Evolutionary conservation across 2,329 filamentous ascomycete species (phyloP).

Genomic region (Lachnum nothofagi): DNA sequence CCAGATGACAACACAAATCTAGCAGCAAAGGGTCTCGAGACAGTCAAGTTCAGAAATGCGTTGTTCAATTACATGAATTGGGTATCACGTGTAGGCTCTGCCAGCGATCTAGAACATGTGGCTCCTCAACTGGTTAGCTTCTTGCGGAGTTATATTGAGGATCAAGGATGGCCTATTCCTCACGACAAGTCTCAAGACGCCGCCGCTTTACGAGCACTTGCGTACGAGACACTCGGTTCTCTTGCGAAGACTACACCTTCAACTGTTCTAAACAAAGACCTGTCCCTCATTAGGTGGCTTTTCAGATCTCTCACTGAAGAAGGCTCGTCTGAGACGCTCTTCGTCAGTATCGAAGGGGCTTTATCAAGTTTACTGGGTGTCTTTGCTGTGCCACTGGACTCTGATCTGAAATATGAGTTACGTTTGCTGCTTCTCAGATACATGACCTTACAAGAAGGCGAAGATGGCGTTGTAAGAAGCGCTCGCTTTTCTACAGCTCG

Average conservation of each 20-base stretch:
- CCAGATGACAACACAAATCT: slow-evolving; percentile 36
- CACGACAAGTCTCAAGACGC: slow-evolving; percentile 55
- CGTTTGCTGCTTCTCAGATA: slow-evolving; percentile 60
- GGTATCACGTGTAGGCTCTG: slow-evolving; percentile 68
- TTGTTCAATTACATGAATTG: slow-evolving; percentile 85
- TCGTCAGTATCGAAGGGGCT: slow-evolving; percentile 84
- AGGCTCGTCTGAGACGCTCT: slow-evolving; percentile 64
- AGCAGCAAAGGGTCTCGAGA: slow-evolving; percentile 47
- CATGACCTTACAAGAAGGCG: slow-evolving; percentile 50
- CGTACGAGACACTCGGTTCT: slow-evolving; percentile 86
- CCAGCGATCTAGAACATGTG: slow-evolving; percentile 56
- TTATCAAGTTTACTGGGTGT: slow-evolving; percentile 70
- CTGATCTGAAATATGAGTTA: slow-evolving; percentile 27
- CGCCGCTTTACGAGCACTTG: slow-evolving; percentile 66
- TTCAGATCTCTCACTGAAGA: slow-evolving; percentile 81
- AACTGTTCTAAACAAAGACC: slow-evolving; percentile 46
- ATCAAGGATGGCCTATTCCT: slow-evolving; percentile 76
- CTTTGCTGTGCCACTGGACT: slow-evolving; percentile 39
- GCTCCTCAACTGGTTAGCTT: slow-evolving; percentile 63
- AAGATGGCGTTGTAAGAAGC: slow-evolving; percentile 55
- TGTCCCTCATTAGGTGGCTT: slow-evolving; percentile 66
- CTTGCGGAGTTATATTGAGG: slow-evolving; percentile 67
- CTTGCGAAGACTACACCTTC: slow-evolving; percentile 62
- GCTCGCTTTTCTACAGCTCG: slow-evolving; percentile 78
- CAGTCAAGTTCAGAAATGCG: slow-evolving; percentile 72